Evolutionary conservation across 139 green algal genomes (phyloP), one percentile per base, ranked within the genome.

Genomic region (Nannochloris sp.): DNA sequence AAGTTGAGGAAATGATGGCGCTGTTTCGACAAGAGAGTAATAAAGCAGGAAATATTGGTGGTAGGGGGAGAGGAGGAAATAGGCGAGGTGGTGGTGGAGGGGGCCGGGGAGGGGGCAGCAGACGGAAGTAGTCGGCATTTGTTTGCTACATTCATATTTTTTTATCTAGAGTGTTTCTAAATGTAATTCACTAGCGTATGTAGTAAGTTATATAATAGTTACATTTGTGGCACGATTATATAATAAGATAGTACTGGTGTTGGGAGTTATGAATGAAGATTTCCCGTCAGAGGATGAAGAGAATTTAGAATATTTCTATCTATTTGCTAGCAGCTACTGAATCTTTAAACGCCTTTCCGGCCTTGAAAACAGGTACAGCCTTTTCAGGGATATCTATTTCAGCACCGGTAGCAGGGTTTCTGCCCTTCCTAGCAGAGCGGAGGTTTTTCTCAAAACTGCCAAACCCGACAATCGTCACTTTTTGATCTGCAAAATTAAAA

Each of bases 311-410:
- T 19, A 19, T 19, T 19, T 27, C 42, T 27, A 51, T 27, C 19
- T 51, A 51, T 19, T 27, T 51, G 42, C 19, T 27, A 19, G 42
- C 42, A 51, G 42, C 42, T 19, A 51, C 76, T n/a, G 48, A 14
- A 4, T 72, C 54, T 64, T 84, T 85, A 54, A 85, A 79, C 2
- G 29, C 35, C 33, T 73, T 79, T 33, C 71, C 68, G 23, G 79
- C 68, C 45, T 37, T 59, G 23, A 85, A 85, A 2, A 10, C 39
- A 8, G 78, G 68, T 13, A 53, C 57, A 4, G 47, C 54, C 7
- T n/a, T 75, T 12, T 58, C 79, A 12, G 79, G 30, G 23, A 85
- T 72, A 12, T 64, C 15, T 8, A 85, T 14, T 10, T 33, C n/a
- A 24, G 57, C 68, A 12, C 74, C 64, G 9, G 77, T 85, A 23